phyloP scores from a whole-genome alignment of 345 rosid species.

The Salix koriyanagi region DNA sequence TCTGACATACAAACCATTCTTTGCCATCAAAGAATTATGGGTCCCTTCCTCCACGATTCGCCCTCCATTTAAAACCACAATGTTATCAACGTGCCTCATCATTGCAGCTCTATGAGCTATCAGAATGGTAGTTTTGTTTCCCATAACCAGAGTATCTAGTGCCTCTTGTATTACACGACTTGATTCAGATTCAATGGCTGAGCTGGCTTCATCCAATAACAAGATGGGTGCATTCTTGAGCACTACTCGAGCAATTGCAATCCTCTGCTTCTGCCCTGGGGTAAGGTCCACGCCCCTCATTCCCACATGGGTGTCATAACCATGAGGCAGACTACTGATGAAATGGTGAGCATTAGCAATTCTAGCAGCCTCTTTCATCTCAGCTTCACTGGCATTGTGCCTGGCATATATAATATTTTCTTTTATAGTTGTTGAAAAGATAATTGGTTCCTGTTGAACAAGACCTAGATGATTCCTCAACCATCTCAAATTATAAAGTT shows the following conservation, averaged over 20 bases:
- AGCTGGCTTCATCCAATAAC: conserved; percentile 91
- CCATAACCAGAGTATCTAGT: conserved; percentile 90
- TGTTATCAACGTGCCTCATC: conserved; percentile 97
- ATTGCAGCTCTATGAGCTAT: conserved; percentile 94
- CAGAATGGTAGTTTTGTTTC: conserved; percentile 90
- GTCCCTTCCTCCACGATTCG: conserved; percentile 92
- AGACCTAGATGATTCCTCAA: conserved; percentile 91
- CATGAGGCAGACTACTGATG: conserved; percentile 95
- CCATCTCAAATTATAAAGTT: conserved; percentile 89
- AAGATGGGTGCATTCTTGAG: conserved; percentile 95
- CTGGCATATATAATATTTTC: conserved; percentile 97
- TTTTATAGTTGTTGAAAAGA: conserved; percentile 89
- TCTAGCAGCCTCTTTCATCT: conserved; percentile 98
- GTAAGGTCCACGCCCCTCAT: conserved; percentile 99
- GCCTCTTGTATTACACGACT: conserved; percentile 97
- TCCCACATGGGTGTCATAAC: conserved; percentile 95
- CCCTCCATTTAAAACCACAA: conserved; percentile 97
- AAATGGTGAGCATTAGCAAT: conserved; percentile 99
- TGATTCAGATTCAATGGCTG: conserved; percentile 93
- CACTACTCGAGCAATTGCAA: conserved; percentile 89
- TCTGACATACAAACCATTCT: conserved; percentile 88
- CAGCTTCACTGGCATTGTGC: conserved; percentile 96
- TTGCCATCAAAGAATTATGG: conserved; percentile 74
- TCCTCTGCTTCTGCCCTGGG: conserved; percentile 98
- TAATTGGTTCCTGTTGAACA: conserved; percentile 95